Conservation (phyloP, 192 early-diverging fungal species). For the Coemansia sp. region DNA sequence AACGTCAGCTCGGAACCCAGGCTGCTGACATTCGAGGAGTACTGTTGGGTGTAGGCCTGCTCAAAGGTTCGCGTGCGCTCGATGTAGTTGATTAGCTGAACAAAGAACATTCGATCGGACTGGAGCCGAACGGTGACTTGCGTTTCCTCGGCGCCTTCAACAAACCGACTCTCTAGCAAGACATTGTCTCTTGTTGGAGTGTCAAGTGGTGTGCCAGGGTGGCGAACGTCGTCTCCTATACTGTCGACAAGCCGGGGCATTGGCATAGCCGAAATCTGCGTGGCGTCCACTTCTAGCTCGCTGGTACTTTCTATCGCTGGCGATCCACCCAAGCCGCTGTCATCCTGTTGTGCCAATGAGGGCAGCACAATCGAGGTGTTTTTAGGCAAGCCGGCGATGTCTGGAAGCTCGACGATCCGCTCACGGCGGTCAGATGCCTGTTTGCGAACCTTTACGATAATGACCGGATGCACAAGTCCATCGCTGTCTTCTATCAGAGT, state of each 20-base stretch:
- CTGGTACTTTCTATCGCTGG: background rate
- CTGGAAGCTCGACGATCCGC: constrained; percentile 24
- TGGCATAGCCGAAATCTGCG: background rate
- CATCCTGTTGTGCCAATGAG: background rate
- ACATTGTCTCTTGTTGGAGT: constrained; percentile 11
- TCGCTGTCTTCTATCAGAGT: constrained; percentile 43
- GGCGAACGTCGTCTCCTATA: background rate
- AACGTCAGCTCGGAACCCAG: constrained; percentile 59
- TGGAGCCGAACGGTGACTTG: constrained; percentile 49
- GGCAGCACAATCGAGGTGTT: constrained; percentile 22
- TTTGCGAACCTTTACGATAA: constrained; percentile 41
- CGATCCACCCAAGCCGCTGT: background rate
- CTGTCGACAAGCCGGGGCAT: background rate
- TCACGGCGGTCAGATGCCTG: constrained; percentile 2
- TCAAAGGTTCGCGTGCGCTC: constrained; percentile 64
- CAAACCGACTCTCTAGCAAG: constrained; percentile 11
- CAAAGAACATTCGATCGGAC: constrained; percentile 63
- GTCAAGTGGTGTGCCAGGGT: background rate
- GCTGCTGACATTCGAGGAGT: constrained; percentile 58
- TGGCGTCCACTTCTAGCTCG: background rate
- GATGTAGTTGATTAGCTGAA: constrained; percentile 60
- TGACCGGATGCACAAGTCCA: constrained; percentile 50
- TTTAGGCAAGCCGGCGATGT: constrained; percentile 14
- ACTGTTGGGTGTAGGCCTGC: constrained; percentile 55
- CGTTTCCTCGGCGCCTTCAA: constrained; percentile 30